phyloP scores from a whole-genome alignment of 805 yeast species.

The Gaillardinia entomophila region DNA sequence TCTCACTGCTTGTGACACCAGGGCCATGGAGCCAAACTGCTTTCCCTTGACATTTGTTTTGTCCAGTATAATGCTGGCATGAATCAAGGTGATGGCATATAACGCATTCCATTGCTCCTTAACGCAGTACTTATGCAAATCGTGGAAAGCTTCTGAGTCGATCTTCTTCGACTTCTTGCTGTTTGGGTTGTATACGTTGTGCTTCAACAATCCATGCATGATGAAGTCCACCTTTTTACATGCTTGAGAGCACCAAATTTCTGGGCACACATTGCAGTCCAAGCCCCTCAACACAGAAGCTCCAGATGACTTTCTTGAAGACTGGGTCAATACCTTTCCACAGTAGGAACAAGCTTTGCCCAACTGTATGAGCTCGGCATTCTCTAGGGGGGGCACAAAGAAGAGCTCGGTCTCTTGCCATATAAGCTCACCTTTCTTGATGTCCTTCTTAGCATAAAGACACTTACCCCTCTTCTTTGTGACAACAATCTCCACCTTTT shows the following conservation, averaged over 20 bases:
- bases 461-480: constrained; percentile 58
- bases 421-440: constrained; percentile 46
- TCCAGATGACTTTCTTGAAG: constrained; percentile 18
- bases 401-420: constrained; percentile 61
- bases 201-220: constrained; percentile 53
- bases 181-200: constrained; percentile 29
- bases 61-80: constrained; percentile 41
- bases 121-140: constrained; percentile 55
- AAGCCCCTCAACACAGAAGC: constrained; percentile 40
- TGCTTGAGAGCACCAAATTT: constrained; percentile 61
- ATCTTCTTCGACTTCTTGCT: constrained; percentile 33
- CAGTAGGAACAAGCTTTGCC: constrained; percentile 74
- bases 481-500: constrained; percentile 38
- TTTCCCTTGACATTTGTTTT: constrained; percentile 31
- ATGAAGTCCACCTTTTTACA: constrained; percentile 53
- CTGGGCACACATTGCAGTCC: constrained; percentile 60
- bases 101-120: constrained; percentile 66
- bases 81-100: constrained; percentile 55
- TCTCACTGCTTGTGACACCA: constrained; percentile 61
- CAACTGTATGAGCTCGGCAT: constrained; percentile 47
- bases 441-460: constrained; percentile 43
- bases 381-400: constrained; percentile 64
- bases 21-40: constrained; percentile 62
- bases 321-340: constrained; percentile 45
- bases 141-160: constrained; percentile 44